These are phyloP conservation scores for Breviolum minutum DNA, from an alignment of 73 alveolate species.

Conservation along the genomic window DNA sequence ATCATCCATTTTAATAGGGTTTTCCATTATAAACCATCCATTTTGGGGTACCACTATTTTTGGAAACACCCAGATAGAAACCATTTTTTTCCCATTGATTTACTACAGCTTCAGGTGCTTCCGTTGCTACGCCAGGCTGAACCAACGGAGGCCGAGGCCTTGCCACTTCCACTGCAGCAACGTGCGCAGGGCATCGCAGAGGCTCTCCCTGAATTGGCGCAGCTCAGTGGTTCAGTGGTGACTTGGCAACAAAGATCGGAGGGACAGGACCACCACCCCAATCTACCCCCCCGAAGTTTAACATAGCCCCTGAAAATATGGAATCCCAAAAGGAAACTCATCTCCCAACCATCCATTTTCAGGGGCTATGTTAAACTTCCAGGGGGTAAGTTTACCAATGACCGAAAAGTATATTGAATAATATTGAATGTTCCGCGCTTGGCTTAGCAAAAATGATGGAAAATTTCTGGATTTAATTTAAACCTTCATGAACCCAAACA, in stretches of 20 bases:
- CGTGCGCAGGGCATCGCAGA: conserved; percentile 70
- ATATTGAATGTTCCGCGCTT: too few species aligned
- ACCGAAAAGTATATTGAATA: too few species aligned
- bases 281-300: too few species aligned
- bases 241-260: neutral
- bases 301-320: neutral
- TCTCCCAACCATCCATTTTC: too few species aligned
- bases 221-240: conserved; percentile 61
- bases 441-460: too few species aligned
- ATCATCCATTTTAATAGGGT: too few species aligned
- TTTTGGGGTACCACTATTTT: neutral
- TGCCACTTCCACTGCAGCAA: neutral
- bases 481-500: too few species aligned
- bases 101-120: neutral
- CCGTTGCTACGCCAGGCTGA: neutral
- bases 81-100: neutral
- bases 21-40: too few species aligned
- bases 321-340: neutral
- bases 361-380: too few species aligned
- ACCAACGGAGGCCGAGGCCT: neutral
- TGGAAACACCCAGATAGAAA: neutral
- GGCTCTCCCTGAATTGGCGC: conserved; percentile 36
- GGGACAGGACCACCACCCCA: neutral
- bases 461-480: too few species aligned
- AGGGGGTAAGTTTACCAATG: too few species aligned